Base-by-base conservation (phyloP, 106 monocot genomes). In the Iris macrosiphon region DNA sequence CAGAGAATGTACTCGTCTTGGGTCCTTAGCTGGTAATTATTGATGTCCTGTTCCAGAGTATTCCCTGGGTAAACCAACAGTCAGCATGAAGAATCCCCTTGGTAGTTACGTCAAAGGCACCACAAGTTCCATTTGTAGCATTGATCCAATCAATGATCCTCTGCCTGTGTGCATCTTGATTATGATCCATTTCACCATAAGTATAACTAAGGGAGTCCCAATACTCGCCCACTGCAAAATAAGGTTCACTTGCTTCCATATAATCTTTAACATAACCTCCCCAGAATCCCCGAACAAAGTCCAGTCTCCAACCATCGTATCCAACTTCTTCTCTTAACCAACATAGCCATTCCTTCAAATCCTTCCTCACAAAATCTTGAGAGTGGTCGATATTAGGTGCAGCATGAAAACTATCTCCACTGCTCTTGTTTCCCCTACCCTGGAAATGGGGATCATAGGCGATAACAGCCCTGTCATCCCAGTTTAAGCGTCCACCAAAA, bases 381-480 rank as follows among this genome's bases (percentile, higher is more conserved):
- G 95, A 95, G 64, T 95, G 95, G 61, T 95, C 95, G 63, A 95
- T 95, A 37, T 95, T 95, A 62, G 95, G 95, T 48, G 95, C 95
- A 56, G 95, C 95, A 82, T 89, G 95, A 41, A 95, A 95, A 70
- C 69, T 73, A 54, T 95, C 95, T 60, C 95, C 95, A 45, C 85
- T 95, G 57, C 95, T 95, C 55, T 89, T 95, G 56, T 89, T 89
- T 33, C 95, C 95, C 50, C 66, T 79, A 11, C 95, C 94, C 85
- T 95, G 95, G 65, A 89, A 95, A 76, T 95, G 85, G 40, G 95
- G 95, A 79, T 95, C 95, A 79, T 95, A 89, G 53, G 79, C 82
- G 52, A 95, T 89, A 74, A 95, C 38, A 52, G 95, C 95, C 55
- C 76, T 63, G 16, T 82, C 89, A 82, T 95, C 95, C 95, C 95